phyloP scores from a whole-genome alignment of 306 rosid species.

The Quercus parvula region DNA sequence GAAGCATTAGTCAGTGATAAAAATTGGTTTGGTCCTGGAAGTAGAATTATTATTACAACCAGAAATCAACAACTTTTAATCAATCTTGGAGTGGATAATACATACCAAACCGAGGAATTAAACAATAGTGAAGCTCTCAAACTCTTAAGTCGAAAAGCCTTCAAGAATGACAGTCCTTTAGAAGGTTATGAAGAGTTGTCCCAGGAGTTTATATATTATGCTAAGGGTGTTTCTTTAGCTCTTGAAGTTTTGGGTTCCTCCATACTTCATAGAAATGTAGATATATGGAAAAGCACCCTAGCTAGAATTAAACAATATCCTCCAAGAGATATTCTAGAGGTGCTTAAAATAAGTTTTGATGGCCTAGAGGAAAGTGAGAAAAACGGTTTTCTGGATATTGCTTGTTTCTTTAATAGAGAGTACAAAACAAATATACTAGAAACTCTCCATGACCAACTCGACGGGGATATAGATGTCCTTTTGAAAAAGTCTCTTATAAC shows the following conservation, averaged over 20 bases:
- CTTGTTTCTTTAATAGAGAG: not conserved
- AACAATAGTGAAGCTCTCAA: not conserved
- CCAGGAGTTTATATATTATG: not conserved
- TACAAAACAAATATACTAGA: not conserved
- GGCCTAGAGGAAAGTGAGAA: not conserved
- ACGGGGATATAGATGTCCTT: not conserved
- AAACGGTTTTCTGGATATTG: not conserved
- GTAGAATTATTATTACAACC: not conserved
- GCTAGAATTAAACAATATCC: not conserved
- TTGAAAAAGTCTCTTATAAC: not conserved
- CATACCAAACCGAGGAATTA: not conserved
- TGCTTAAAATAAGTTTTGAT: not conserved
- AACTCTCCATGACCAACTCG: too few species aligned
- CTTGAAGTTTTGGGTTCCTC: not conserved
- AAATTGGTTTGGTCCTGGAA: not conserved
- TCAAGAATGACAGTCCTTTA: not conserved
- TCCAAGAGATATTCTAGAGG: not conserved
- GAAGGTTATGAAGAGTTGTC: not conserved
- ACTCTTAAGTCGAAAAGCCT: not conserved
- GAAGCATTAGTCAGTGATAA: not conserved
- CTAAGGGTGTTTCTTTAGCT: not conserved
- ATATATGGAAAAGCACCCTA: fast-evolving
- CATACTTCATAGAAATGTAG: not conserved
- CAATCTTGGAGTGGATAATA: not conserved
- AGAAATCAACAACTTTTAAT: not conserved